Evolutionary conservation across 2,329 filamentous ascomycete genomes (phyloP), one percentile per base, ranked within the genome.

Genomic region (Aureobasidium namibiae): DNA sequence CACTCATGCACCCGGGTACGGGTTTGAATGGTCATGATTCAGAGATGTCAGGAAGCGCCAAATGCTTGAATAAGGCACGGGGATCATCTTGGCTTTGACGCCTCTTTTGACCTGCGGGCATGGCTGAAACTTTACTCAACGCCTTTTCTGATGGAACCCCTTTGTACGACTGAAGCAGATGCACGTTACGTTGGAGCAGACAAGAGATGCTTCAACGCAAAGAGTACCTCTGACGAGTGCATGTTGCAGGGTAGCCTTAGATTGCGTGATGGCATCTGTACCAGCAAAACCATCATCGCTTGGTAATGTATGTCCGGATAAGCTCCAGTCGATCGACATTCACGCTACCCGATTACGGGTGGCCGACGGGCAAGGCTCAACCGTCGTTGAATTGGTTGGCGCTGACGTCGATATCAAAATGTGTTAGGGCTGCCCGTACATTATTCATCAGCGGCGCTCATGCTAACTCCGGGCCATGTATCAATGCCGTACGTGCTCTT

Each of bases 331-430:
- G 57, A 59, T 59, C 57, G 36, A 38, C 45, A 42, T 14, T 16
- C 23, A 10, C 46, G 36, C 46, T 45, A 36, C 48, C 31, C 11
- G 29, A 59, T 14, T 52, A 26, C 46, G 48, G 57, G 26, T 39
- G 48, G 57, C 56, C 42, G 45, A 39, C 34, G 56, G 31, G 26
- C 56, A 50, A 18, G 56, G 56, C 44, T 50, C 44, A 50, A 49
- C 36, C 4, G 34, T 42, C 46, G 45, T 59, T 59, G 56, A 59
- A 59, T 59, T 54, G 54, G 31, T 42, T 50, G 34, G 45, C 46
- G 16, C 29, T 59, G 56, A 59, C 56, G 56, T 59, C 44, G 46
- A 59, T 59, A 49, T 50, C 56, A 59, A 59, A 59, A 57, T 57
- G 54, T 52, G 48, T 34, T 18, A 57, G 33, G 48, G 48, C 52